phyloP scores from a whole-genome alignment of 805 yeast species.

The Yamadazyma sp. region DNA sequence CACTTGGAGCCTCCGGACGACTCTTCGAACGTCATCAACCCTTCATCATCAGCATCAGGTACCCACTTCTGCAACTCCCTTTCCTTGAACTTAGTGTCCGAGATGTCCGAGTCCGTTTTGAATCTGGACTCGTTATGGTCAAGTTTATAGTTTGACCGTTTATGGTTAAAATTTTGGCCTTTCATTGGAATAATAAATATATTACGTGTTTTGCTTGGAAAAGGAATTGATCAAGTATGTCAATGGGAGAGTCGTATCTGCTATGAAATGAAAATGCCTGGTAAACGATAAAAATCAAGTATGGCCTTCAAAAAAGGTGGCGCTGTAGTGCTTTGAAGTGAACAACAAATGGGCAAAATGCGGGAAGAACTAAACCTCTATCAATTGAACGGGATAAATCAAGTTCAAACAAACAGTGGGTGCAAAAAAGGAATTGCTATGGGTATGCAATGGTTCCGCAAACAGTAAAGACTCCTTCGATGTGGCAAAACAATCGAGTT shows the following conservation, averaged over 20 bases:
- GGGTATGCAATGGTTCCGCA: slow-evolving; percentile 1
- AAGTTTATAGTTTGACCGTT: slow-evolving; percentile 1
- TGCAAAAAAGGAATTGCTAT: not conserved
- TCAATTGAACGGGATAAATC: not conserved
- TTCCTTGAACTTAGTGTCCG: slow-evolving; percentile 52
- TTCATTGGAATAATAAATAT: slow-evolving; percentile 7
- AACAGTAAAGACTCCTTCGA: slow-evolving; percentile 2
- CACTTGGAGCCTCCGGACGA: slow-evolving; percentile 43
- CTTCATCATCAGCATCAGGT: slow-evolving; percentile 41
- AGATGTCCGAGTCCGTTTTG: slow-evolving; percentile 84
- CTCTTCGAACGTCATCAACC: slow-evolving; percentile 32
- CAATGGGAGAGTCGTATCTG: too few relatives aligned
- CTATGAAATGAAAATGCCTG: too few relatives aligned
- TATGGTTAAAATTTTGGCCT: slow-evolving; percentile 6
- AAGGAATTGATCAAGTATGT: too few relatives aligned
- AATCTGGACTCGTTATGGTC: slow-evolving; percentile 35
- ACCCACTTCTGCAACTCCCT: slow-evolving; percentile 84
- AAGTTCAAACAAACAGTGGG: not conserved
- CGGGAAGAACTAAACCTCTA: not conserved
- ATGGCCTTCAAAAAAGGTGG: not conserved
- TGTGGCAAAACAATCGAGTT: not conserved
- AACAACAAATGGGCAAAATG: slow-evolving; percentile 1
- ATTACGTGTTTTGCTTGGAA: slow-evolving; percentile 2
- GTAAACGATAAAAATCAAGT: not conserved
- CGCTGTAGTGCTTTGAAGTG: too few relatives aligned